Conservation (phyloP, 352 stramenopile species). For the Globisporangium radiosum region DNA sequence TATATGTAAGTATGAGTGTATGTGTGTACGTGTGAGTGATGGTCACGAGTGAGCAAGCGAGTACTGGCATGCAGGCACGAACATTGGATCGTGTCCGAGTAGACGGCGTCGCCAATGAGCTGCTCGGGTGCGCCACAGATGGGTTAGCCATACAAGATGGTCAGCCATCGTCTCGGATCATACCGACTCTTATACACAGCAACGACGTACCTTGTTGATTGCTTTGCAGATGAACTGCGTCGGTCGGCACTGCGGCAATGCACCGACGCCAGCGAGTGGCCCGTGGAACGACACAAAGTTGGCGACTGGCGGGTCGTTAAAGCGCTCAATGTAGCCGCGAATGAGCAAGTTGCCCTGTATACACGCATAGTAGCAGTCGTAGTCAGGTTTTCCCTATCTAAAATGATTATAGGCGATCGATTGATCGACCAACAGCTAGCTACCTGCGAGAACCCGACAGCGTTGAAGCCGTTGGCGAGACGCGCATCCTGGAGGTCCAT, state of each 20-base stretch:
- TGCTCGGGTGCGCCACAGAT: constrained; percentile 14
- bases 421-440: not conserved
- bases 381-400: no score
- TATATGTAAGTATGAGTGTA: no score
- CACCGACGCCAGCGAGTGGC: constrained; percentile 85
- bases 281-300: constrained; percentile 92
- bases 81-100: constrained; percentile 84
- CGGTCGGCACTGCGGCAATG: constrained; percentile 84
- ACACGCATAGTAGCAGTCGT: no score
- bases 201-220: constrained; percentile 48
- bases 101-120: constrained; percentile 82
- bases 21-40: no score
- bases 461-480: constrained; percentile 89
- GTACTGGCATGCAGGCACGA: not conserved
- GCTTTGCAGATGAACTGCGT: constrained; percentile 81
- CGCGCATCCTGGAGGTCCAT: constrained; percentile 50
- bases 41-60: no score
- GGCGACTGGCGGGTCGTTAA: constrained; percentile 89
- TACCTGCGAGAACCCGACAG: constrained; percentile 90
- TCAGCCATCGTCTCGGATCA: no score
- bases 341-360: constrained; percentile 87
- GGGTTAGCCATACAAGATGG: no score
- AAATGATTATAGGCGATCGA: no score
- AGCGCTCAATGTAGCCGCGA: constrained; percentile 90
- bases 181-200: not conserved